These are phyloP conservation scores for Chrysanthemum lavandulifolium DNA, from an alignment of 129 eudicot species.

Conservation along the genomic window DNA sequence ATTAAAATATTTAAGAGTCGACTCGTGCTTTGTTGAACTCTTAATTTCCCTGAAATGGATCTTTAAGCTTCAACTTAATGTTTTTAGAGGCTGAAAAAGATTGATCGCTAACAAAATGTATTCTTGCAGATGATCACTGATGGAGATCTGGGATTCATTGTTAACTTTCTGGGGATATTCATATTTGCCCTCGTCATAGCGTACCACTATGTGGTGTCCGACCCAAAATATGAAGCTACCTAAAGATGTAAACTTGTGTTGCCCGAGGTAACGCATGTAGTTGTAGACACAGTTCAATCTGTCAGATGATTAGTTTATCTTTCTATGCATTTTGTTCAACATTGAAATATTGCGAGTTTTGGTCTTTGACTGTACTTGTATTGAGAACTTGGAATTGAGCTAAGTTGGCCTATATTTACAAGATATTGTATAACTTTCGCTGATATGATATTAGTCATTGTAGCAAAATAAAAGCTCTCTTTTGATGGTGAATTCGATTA, in stretches of 20 bases:
- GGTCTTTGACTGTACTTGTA: background rate
- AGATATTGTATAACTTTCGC: too few relatives aligned
- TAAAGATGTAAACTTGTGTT: slow-evolving; percentile 8
- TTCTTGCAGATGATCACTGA: slow-evolving; percentile 67
- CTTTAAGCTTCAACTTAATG: background rate
- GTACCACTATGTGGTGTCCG: slow-evolving; percentile 64
- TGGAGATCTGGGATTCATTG: slow-evolving; percentile 66
- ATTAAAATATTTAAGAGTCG: background rate
- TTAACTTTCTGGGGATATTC: slow-evolving; percentile 61
- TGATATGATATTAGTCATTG: too few relatives aligned
- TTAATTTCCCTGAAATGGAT: background rate
- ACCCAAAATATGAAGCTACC: slow-evolving; percentile 62
- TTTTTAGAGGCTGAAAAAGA: background rate
- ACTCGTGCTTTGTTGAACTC: background rate
- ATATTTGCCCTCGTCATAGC: slow-evolving; percentile 57
- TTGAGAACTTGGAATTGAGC: background rate
- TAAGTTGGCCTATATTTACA: too few relatives aligned
- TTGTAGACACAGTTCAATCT: slow-evolving; percentile 9
- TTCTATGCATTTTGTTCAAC: background rate
- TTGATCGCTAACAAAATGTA: background rate
- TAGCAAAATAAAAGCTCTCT: too few relatives aligned
- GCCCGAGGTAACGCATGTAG: background rate
- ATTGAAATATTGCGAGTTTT: background rate
- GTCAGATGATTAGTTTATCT: background rate
- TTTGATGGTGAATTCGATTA: too few relatives aligned